These are phyloP conservation scores for Ophiostoma australiae DNA, from an alignment of 2,329 filamentous ascomycete genomes.

Conservation along the genomic window DNA sequence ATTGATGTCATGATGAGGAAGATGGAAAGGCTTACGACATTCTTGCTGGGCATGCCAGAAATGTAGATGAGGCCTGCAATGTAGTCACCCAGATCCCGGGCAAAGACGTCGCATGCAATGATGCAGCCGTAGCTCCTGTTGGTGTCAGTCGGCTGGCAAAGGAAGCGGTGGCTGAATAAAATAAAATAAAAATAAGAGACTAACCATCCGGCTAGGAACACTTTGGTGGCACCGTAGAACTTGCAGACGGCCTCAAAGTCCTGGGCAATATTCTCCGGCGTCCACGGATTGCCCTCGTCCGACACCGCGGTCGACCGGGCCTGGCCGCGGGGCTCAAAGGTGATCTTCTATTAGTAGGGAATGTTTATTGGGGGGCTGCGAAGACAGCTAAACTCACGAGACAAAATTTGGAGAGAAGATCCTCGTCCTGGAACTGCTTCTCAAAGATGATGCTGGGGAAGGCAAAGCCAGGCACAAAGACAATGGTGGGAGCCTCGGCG, in stretches of 20 bases:
- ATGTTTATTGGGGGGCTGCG: no score
- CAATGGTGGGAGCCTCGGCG: conserved; percentile 18
- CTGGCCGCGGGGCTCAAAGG: conserved; percentile 24
- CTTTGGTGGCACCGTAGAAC: conserved; percentile 20
- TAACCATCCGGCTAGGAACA: conserved; percentile 21
- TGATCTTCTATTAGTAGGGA: conserved; percentile 14
- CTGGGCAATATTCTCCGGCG: conserved; percentile 14
- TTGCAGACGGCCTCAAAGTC: conserved; percentile 25
- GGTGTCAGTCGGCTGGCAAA: background rate
- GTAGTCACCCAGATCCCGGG: conserved; percentile 6
- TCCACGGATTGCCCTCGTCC: conserved; percentile 6
- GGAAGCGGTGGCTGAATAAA: background rate
- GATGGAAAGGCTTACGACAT: background rate
- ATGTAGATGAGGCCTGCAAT: conserved; percentile 20
- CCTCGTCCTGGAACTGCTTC: conserved; percentile 23
- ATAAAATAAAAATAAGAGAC: background rate
- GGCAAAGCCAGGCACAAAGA: conserved; percentile 24
- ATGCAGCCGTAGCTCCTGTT: conserved; percentile 21
- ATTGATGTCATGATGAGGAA: no score
- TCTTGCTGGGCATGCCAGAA: conserved; percentile 14
- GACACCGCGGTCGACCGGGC: conserved; percentile 19
- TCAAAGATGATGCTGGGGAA: conserved; percentile 22
- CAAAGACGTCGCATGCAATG: conserved; percentile 19
- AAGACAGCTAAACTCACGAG: conserved; percentile 13
- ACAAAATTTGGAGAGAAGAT: conserved; percentile 20